Evolutionary conservation across 2,329 filamentous ascomycete species (phyloP).

Genomic region (Acrodontium crateriforme): DNA sequence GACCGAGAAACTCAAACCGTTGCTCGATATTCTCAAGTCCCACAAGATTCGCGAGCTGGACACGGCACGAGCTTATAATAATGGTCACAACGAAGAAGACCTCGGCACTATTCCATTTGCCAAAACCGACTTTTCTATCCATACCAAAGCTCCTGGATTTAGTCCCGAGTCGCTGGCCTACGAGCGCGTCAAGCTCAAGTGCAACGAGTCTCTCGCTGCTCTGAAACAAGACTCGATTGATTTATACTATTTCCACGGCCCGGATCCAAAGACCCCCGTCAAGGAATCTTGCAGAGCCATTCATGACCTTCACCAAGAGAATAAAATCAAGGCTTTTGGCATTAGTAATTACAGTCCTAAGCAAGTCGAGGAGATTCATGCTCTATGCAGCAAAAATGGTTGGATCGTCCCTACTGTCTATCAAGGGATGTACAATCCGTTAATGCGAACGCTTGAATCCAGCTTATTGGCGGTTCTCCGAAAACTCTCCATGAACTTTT

Average conservation of each 20-base stretch:
- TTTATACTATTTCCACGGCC: slow-evolving; percentile 32
- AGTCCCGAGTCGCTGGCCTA: slow-evolving; percentile 11
- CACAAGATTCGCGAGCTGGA: slow-evolving; percentile 24
- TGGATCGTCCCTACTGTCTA: slow-evolving; percentile 33
- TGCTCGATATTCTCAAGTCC: slow-evolving; percentile 19
- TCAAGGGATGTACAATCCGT: slow-evolving; percentile 36
- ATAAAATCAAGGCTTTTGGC: slow-evolving; percentile 34
- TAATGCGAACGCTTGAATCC: slow-evolving; percentile 30
- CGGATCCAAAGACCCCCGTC: slow-evolving; percentile 31
- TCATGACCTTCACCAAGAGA: slow-evolving; percentile 26
- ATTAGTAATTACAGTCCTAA: slow-evolving; percentile 33
- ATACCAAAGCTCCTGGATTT: slow-evolving; percentile 19
- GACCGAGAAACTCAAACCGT: slow-evolving; percentile 10
- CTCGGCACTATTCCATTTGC: slow-evolving; percentile 23
- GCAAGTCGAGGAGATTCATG: slow-evolving; percentile 31
- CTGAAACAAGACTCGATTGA: slow-evolving; percentile 19
- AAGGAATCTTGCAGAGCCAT: slow-evolving; percentile 30
- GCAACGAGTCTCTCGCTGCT: slow-evolving; percentile 14
- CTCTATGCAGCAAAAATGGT: slow-evolving; percentile 29
- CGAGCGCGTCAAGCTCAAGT: slow-evolving; percentile 14
- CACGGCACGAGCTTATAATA: slow-evolving; percentile 26
- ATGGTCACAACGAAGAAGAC: slow-evolving; percentile 26
- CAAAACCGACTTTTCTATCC: slow-evolving; percentile 12
- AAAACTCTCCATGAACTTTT: slow-evolving; percentile 30
- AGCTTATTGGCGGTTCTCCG: slow-evolving; percentile 31